A percentile compares a stretch with the other conserved stretches of the same genome.
These are phyloP conservation scores for Quercus tomentella DNA, from an alignment of 331 rosid species.

Conservation along the genomic window DNA sequence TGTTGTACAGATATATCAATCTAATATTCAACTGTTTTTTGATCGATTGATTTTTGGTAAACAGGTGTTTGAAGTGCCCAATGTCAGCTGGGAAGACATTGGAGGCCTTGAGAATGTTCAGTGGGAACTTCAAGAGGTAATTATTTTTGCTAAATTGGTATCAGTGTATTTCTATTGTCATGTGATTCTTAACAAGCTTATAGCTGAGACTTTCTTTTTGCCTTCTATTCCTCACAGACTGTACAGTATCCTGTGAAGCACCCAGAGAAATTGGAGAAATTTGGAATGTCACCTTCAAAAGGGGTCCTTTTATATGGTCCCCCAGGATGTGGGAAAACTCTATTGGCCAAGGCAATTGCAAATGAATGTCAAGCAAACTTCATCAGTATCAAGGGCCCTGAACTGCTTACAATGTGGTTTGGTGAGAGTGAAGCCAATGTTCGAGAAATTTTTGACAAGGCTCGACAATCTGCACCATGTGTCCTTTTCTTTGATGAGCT, in stretches of 20 bases:
- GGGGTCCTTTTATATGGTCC: no score
- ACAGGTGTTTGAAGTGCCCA: not conserved
- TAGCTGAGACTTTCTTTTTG: no score
- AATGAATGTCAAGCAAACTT: conserved; percentile 75
- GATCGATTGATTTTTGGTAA: not conserved
- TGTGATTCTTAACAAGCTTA: no score
- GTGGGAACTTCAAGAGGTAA: not conserved
- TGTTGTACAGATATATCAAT: conserved; percentile 28
- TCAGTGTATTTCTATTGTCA: no score
- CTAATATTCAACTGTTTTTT: not conserved
- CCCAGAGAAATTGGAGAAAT: no score
- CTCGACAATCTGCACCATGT: conserved; percentile 66
- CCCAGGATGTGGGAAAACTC: conserved; percentile 58
- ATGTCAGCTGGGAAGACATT: not conserved
- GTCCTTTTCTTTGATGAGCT: conserved; percentile 83
- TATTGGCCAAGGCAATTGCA: conserved; percentile 67
- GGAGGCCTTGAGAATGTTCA: not conserved
- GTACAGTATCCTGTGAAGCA: no score
- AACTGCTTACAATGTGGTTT: conserved; percentile 75
- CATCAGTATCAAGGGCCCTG: conserved; percentile 68
- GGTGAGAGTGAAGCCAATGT: conserved; percentile 88
- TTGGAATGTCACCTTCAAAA: no score
- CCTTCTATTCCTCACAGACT: no score
- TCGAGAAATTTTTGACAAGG: conserved; percentile 76
- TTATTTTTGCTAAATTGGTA: not conserved